Evolutionary conservation across 345 rosid genomes (phyloP).

Genomic region (Gossypium australe): DNA sequence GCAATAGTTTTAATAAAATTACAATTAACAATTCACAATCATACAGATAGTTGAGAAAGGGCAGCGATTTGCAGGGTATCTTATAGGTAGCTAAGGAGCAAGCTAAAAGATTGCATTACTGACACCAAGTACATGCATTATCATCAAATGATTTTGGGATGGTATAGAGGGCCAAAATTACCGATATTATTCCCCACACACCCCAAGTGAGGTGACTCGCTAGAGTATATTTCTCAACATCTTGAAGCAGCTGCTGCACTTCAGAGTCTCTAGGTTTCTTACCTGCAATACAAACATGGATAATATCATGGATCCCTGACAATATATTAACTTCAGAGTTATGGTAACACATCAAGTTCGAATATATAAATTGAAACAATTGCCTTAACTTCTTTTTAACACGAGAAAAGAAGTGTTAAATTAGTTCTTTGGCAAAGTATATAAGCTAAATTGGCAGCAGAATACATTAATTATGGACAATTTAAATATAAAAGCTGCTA

Average conservation of each 20-base stretch:
- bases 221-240: constrained; percentile 49
- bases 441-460: not conserved
- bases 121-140: not conserved
- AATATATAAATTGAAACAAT: not conserved
- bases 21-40: not conserved
- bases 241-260: constrained; percentile 34
- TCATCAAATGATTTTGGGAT: not conserved
- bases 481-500: not conserved
- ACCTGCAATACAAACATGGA: constrained; percentile 30
- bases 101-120: not conserved
- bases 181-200: constrained; percentile 66
- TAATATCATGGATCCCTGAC: constrained; percentile 13
- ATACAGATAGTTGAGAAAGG: not conserved
- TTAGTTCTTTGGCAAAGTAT: not conserved
- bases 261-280: constrained; percentile 27
- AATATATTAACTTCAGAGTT: not conserved
- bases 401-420: not conserved
- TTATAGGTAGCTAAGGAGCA: not conserved
- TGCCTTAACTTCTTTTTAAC: constrained; percentile 13
- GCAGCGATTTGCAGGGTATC: not conserved
- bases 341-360: constrained; percentile 1
- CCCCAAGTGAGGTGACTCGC: constrained; percentile 67
- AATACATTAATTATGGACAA: not conserved
- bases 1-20: not conserved
- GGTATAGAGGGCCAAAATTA: constrained; percentile 13